Conservation (phyloP, 2,329 filamentous ascomycete genomes). For the Hypoxylon sp. region DNA sequence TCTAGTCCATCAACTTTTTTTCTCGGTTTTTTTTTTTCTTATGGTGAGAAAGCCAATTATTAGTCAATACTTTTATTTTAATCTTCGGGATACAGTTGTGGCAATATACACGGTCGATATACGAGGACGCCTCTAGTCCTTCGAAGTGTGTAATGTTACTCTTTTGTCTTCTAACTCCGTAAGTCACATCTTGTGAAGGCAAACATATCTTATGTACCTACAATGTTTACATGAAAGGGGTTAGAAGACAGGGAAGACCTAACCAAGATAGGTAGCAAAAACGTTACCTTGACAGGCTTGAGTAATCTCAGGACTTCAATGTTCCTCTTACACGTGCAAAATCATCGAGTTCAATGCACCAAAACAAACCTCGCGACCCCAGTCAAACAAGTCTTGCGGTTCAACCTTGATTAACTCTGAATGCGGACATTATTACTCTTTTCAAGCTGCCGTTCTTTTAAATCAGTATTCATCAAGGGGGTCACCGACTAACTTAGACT, state of each 20-base stretch:
- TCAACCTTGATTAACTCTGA: slow-evolving; percentile 18
- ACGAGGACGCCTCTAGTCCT: neutral
- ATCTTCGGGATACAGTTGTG: neutral
- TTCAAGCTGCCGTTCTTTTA: slow-evolving; percentile 24
- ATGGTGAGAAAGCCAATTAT: neutral
- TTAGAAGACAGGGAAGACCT: neutral
- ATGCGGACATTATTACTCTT: slow-evolving; percentile 37
- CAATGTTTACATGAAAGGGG: slow-evolving; percentile 7
- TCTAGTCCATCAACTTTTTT: neutral
- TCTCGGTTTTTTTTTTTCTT: neutral
- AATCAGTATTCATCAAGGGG: slow-evolving; percentile 36
- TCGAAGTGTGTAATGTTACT: neutral
- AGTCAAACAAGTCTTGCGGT: slow-evolving; percentile 12
- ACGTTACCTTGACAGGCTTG: slow-evolving; percentile 10
- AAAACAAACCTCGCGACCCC: slow-evolving; percentile 21
- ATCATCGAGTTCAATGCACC: slow-evolving; percentile 4
- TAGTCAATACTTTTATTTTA: neutral
- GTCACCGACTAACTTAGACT: slow-evolving; percentile 18
- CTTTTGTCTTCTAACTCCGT: neutral
- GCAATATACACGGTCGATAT: neutral
- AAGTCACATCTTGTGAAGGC: neutral
- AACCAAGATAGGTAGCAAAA: slow-evolving; percentile 6
- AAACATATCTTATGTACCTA: neutral
- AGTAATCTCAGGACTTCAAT: neutral
- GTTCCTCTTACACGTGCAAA: slow-evolving; percentile 16